A percentile compares a stretch with the other conserved stretches of the same genome.
phyloP scores from a whole-genome alignment of 345 rosid species.

The Theobroma cacao region DNA sequence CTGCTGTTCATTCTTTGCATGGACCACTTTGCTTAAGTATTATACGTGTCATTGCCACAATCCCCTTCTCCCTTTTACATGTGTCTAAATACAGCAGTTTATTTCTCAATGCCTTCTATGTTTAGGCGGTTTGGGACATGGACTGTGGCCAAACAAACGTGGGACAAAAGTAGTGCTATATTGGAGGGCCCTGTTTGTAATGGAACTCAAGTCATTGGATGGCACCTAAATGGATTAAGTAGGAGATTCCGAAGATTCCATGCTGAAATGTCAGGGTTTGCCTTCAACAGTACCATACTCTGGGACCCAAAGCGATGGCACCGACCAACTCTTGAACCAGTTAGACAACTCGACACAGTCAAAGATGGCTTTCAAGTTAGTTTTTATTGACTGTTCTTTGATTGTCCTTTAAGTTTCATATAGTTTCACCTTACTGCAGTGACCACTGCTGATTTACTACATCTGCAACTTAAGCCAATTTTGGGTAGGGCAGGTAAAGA shows the following conservation, averaged over 20 bases:
- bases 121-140: slow-evolving; percentile 60
- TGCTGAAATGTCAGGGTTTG: slow-evolving; percentile 56
- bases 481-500: background rate
- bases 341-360: slow-evolving; percentile 48
- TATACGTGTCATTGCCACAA: slow-evolving; percentile 8
- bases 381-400: slow-evolving; percentile 5
- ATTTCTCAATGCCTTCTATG: background rate
- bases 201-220: slow-evolving; percentile 56
- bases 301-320: slow-evolving; percentile 71
- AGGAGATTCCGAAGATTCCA: slow-evolving; percentile 50
- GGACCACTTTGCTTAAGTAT: slow-evolving; percentile 3
- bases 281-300: slow-evolving; percentile 64
- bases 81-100: background rate
- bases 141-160: slow-evolving; percentile 48
- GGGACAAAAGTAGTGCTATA: slow-evolving; percentile 22
- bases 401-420: background rate
- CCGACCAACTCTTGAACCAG: slow-evolving; percentile 47
- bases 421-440: background rate
- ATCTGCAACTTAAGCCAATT: background rate
- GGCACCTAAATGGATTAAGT: slow-evolving; percentile 40
- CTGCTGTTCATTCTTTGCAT: background rate
- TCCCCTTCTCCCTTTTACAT: background rate
- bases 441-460: background rate
- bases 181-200: slow-evolving; percentile 61
- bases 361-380: slow-evolving; percentile 49